Conservation (phyloP, 257 asterid species). For the Nicotiana sylvestris region DNA sequence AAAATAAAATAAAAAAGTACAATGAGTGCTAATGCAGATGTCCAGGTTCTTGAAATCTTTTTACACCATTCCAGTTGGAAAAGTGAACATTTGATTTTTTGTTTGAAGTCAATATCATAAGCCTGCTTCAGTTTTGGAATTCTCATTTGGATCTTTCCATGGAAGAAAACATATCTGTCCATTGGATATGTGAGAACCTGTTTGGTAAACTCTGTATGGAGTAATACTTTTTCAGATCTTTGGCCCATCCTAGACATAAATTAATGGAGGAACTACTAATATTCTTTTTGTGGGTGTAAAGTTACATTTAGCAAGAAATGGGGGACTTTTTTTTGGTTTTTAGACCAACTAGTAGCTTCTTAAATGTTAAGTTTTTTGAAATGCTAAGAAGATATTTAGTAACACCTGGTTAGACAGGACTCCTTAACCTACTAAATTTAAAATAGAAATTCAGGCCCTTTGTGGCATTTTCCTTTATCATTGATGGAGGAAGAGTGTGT, state of each 20-base stretch:
- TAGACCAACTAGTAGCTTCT: not conserved
- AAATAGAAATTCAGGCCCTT: not conserved
- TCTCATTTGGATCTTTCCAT: not conserved
- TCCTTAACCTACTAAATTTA: no score
- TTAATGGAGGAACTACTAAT: not conserved
- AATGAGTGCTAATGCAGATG: conserved; percentile 9
- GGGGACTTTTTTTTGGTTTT: not conserved
- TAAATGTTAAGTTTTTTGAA: not conserved
- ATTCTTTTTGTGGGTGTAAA: not conserved
- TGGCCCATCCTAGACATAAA: not conserved
- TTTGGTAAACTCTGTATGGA: conserved; percentile 2
- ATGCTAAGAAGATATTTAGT: not conserved
- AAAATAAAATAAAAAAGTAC: not conserved
- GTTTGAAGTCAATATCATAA: no score
- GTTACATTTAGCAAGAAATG: not conserved
- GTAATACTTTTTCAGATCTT: not conserved
- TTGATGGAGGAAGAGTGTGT: not conserved
- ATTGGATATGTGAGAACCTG: not conserved
- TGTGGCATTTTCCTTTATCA: not conserved
- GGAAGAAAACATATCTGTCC: not conserved
- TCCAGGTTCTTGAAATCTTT: conserved; percentile 61
- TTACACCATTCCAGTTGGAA: conserved; percentile 66
- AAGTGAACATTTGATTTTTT: not conserved
- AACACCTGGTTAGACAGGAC: no score
- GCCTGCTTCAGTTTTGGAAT: not conserved